Evolutionary conservation across 2,329 filamentous ascomycete species (phyloP), one percentile per base, ranked within the genome.

Genomic region (Cryphonectria radicalis): DNA sequence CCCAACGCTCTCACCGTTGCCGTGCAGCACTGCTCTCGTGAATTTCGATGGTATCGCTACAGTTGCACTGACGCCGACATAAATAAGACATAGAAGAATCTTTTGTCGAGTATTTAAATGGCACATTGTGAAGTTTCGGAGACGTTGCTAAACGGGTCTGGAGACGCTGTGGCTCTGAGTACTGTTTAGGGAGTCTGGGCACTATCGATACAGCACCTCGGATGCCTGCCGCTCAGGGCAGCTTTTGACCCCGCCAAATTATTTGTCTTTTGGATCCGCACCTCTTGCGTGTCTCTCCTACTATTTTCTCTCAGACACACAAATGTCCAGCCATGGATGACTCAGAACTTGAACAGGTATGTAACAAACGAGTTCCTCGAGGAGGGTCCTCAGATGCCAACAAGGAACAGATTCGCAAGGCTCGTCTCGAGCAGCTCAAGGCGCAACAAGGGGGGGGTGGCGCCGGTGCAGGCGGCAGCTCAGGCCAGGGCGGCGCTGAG

Each of bases 401-500:
- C 46, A 22, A 35, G 4, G 11, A 35, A 25, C 78, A 97, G 92
- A 98, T 98, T 80, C 88, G 95, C 80, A 92, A 93, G 82, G 95
- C 95, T 78, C 94, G 96, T 74, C 91, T 98, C 69, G 93, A 95
- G 82, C 95, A 99, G 84, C 91, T 98, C 76, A 96, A 97, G 82
- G 88, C 94, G 77, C 86, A 92, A 82, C 83, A 87, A 74, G 85
- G 85, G 72, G 87, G 85, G 71, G 82, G 82, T 68, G 82, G 83
- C 63, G 83, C 84, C 73, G 83, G 83, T 72, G 83, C 83, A 72
- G 80, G 84, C 66, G 82, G 82, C 71, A 81, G 81, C 57, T 82
- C 82, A 72, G 85, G 80, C 67, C 81, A 83, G 66, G 83, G 85
- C 73, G 84, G 88, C 72, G 88, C 93, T 74, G 89, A 93, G 70